phyloP scores from a whole-genome alignment of 2,329 filamentous ascomycete genomes.

The Colletotrichum siamense region DNA sequence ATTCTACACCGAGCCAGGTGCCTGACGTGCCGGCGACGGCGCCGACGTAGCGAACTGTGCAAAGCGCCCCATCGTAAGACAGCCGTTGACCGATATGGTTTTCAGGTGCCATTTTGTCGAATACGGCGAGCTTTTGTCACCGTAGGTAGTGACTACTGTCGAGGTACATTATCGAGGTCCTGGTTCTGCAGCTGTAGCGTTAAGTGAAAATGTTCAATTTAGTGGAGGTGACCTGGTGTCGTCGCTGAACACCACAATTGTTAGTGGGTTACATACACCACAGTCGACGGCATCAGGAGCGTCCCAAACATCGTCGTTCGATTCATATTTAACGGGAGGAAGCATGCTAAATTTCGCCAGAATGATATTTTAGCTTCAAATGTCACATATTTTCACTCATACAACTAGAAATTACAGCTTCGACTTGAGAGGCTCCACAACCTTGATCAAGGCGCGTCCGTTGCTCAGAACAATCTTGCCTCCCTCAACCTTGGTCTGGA shows the following conservation, averaged over 20 bases:
- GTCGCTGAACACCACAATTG: slow-evolving; percentile 2
- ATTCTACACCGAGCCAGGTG: slow-evolving; percentile 93
- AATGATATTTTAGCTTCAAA: background rate
- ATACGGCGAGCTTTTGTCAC: background rate
- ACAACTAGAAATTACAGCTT: slow-evolving; percentile 59
- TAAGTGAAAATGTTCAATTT: background rate
- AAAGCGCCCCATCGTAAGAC: slow-evolving; percentile 78
- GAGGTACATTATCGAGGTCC: background rate
- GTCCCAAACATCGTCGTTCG: background rate
- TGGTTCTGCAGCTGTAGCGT: background rate
- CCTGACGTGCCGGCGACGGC: slow-evolving; percentile 77
- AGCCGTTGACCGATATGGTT: slow-evolving; percentile 73
- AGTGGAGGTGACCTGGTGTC: background rate
- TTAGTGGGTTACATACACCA: background rate
- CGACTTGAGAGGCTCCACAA: slow-evolving; percentile 59
- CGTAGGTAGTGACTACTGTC: background rate
- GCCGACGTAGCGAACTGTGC: slow-evolving; percentile 86
- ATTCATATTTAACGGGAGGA: background rate
- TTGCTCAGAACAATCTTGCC: slow-evolving; percentile 90
- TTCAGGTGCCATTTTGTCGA: slow-evolving; percentile 39
- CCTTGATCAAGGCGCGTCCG: slow-evolving; percentile 79
- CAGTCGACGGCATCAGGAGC: background rate
- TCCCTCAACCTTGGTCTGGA: slow-evolving; percentile 77
- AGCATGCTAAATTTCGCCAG: background rate
- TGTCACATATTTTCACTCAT: background rate